Conservation (phyloP, 148 eudicot genomes). For the Rhododendron henanense region DNA sequence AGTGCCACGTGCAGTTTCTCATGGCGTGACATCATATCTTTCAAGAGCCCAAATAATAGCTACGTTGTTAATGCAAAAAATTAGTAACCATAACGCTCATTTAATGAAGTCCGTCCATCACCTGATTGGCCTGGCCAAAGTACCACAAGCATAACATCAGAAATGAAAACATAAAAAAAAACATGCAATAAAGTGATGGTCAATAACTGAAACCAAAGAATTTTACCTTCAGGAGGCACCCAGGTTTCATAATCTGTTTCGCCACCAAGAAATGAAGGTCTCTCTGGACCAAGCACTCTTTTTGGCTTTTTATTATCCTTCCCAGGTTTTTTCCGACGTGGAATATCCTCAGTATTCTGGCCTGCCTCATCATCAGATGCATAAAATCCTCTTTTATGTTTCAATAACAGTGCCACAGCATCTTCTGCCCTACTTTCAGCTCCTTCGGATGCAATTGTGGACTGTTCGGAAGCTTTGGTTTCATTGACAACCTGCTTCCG, state of each 20-base stretch:
- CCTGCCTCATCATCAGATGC: conserved; percentile 44
- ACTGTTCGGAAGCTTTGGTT: conserved; percentile 27
- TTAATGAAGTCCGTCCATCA: conserved; percentile 92
- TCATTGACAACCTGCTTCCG: conserved; percentile 50
- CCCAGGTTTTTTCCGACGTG: conserved; percentile 18
- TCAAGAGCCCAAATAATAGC: background rate
- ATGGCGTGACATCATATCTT: background rate
- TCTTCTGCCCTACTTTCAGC: conserved; percentile 55
- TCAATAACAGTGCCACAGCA: conserved; percentile 81
- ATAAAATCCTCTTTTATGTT: conserved; percentile 63
- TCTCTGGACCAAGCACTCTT: conserved; percentile 76
- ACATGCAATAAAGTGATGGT: background rate
- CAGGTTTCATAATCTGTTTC: conserved; percentile 53
- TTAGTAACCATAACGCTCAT: conserved; percentile 91
- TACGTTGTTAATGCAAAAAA: background rate
- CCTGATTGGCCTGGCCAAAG: conserved; percentile 88
- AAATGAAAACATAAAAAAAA: background rate
- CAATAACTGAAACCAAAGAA: background rate
- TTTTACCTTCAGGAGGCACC: conserved; percentile 93
- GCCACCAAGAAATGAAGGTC: conserved; percentile 49
- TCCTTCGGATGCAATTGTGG: conserved; percentile 24
- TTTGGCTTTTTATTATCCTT: conserved; percentile 53
- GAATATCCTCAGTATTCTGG: conserved; percentile 14
- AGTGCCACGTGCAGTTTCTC: background rate
- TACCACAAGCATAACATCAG: conserved; percentile 19